Evolutionary conservation across 2,329 filamentous ascomycete genomes (phyloP).

Genomic region (Hortaea sp.): DNA sequence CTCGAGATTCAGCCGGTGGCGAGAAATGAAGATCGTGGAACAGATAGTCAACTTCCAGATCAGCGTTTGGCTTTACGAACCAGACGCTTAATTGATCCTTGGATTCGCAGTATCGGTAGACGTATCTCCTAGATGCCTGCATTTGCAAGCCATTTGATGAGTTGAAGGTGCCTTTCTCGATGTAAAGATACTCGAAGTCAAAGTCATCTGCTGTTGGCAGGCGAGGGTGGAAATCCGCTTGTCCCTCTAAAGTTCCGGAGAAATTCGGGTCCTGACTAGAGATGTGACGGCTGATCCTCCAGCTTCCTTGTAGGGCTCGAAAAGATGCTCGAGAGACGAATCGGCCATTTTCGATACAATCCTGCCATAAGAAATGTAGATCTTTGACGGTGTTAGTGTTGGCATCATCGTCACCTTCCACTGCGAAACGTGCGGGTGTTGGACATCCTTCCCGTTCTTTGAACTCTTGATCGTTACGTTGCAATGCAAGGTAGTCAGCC

Average conservation of each 20-base stretch:
- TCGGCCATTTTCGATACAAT: conserved; percentile 13
- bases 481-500: conserved; percentile 47
- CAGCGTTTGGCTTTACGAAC: conserved; percentile 59
- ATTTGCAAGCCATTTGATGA: conserved; percentile 32
- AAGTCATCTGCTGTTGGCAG: conserved; percentile 17
- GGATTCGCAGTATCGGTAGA: conserved; percentile 58
- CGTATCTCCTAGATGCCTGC: conserved; percentile 54
- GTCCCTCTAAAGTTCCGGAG: conserved; percentile 19
- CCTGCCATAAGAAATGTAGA: conserved; percentile 28
- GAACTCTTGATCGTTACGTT: conserved; percentile 29
- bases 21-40: conserved; percentile 61
- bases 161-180: conserved; percentile 17
- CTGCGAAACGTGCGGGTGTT: conserved; percentile 26
- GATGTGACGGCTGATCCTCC: conserved; percentile 20
- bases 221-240: conserved; percentile 22
- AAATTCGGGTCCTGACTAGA: conserved; percentile 14
- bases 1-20: conserved; percentile 25
- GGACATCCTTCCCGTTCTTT: conserved; percentile 40
- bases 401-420: conserved; percentile 26
- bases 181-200: conserved; percentile 25
- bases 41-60: conserved; percentile 54
- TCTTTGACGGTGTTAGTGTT: conserved; percentile 37
- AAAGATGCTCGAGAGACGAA: conserved; percentile 21
- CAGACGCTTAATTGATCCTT: conserved; percentile 57
- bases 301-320: conserved; percentile 24